Percentiles rank a stretch among this genome's conserved stretches.
Conservation (phyloP, 768 basidiomycete species). For the Hysterangium stoloniferum region DNA sequence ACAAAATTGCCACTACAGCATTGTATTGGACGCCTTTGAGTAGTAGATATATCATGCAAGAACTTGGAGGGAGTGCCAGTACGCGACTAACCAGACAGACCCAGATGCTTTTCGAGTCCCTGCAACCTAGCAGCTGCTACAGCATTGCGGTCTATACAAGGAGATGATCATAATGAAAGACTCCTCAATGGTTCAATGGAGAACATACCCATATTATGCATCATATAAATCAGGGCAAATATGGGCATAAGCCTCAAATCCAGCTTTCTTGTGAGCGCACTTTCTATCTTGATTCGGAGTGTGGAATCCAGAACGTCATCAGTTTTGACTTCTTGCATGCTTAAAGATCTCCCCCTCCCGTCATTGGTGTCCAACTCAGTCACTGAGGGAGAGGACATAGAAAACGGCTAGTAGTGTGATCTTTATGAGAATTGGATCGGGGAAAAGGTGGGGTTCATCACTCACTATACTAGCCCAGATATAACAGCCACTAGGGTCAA, state of each 20-base stretch:
- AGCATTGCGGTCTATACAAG: conserved; percentile 10
- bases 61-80: background rate
- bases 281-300: conserved; percentile 22
- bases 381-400: no score
- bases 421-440: no score
- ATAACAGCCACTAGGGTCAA: no score
- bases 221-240: conserved; percentile 52
- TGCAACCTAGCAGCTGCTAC: conserved; percentile 33
- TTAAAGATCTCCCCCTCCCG: no score
- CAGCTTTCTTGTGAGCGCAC: conserved; percentile 44
- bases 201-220: conserved; percentile 49
- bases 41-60: background rate
- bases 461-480: no score
- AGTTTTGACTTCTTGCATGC: background rate
- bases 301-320: conserved; percentile 9
- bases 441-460: no score
- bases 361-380: no score
- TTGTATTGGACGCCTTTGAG: conserved; percentile 42
- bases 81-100: conserved; percentile 22
- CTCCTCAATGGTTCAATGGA: background rate
- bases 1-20: conserved; percentile 45
- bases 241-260: conserved; percentile 50
- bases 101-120: conserved; percentile 34
- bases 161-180: background rate
- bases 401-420: no score